phyloP scores from a whole-genome alignment of 306 rosid species.

The Fragaria nilgerrensis region DNA sequence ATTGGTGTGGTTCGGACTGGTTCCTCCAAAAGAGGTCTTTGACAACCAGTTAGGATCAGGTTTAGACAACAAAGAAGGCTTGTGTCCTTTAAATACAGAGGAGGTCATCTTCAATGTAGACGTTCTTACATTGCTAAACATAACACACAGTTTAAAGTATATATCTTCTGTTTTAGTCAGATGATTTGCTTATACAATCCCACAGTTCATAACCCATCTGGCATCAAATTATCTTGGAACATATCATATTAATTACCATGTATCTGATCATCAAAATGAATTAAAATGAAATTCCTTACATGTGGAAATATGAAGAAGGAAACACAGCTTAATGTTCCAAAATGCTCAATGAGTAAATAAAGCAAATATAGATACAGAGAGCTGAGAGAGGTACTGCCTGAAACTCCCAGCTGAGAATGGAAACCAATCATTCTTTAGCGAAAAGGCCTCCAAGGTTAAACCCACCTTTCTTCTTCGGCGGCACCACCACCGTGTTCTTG shows the following conservation, averaged over 20 bases:
- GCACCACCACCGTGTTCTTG: constrained; percentile 55
- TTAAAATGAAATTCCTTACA: constrained; percentile 26
- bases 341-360: constrained; percentile 19
- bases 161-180: not conserved
- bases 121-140: not conserved
- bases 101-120: not conserved
- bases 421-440: constrained; percentile 49
- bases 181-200: not conserved
- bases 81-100: not conserved
- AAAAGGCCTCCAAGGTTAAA: constrained; percentile 65
- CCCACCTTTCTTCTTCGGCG: constrained; percentile 75
- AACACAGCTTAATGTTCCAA: constrained; percentile 23
- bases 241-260: constrained; percentile 4
- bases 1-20: not conserved
- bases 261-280: constrained; percentile 27
- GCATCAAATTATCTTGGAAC: not conserved
- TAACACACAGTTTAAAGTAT: not conserved
- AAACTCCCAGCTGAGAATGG: not conserved
- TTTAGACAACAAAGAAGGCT: not conserved
- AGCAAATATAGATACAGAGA: constrained; percentile 17
- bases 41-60: not conserved
- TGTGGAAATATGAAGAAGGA: constrained; percentile 15
- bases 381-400: not conserved
- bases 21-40: not conserved
- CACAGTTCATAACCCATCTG: not conserved